These are phyloP conservation scores for Volvox africanus DNA, from an alignment of 139 green algal genomes.

Conservation along the genomic window DNA sequence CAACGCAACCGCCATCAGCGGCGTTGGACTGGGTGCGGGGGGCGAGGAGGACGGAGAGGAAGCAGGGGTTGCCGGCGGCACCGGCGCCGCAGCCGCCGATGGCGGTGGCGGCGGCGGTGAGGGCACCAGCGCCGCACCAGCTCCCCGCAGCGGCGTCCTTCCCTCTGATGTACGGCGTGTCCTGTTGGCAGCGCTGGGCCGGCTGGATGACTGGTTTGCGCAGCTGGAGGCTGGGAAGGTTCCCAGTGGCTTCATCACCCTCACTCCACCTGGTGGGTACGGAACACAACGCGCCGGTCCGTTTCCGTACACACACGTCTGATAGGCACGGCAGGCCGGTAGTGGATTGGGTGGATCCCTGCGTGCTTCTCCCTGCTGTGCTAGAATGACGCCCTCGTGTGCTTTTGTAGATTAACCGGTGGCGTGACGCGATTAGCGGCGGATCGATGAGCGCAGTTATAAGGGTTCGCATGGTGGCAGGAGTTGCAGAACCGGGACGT, in stretches of 20 bases:
- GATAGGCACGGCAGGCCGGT: too few relatives aligned
- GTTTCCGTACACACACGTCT: too few relatives aligned
- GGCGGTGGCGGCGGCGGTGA: not conserved
- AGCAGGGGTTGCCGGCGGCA: not conserved
- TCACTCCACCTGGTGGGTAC: conserved; percentile 20
- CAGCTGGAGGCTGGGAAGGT: conserved; percentile 53
- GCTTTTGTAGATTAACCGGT: too few relatives aligned
- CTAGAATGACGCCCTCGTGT: too few relatives aligned
- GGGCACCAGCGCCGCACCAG: not conserved
- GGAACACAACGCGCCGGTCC: too few relatives aligned
- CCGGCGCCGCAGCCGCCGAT: not conserved
- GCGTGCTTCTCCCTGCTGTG: too few relatives aligned
- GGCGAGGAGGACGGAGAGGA: conserved; percentile 35
- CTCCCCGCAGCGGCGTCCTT: conserved; percentile 6
- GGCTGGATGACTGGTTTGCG: conserved; percentile 66
- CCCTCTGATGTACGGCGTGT: conserved; percentile 5
- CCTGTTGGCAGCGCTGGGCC: conserved; percentile 52
- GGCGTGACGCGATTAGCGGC: too few relatives aligned
- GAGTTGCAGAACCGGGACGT: too few relatives aligned
- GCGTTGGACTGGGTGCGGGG: not conserved
- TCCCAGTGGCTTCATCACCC: conserved; percentile 50
- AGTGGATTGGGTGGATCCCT: too few relatives aligned
- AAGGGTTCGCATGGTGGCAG: too few relatives aligned
- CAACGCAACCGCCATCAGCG: not conserved
- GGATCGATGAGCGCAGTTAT: too few relatives aligned